Percentiles rank a stretch among this genome's conserved stretches.
phyloP scores from a whole-genome alignment of 1,284 basidiomycete species.

The Mycocalia duriaeana region DNA sequence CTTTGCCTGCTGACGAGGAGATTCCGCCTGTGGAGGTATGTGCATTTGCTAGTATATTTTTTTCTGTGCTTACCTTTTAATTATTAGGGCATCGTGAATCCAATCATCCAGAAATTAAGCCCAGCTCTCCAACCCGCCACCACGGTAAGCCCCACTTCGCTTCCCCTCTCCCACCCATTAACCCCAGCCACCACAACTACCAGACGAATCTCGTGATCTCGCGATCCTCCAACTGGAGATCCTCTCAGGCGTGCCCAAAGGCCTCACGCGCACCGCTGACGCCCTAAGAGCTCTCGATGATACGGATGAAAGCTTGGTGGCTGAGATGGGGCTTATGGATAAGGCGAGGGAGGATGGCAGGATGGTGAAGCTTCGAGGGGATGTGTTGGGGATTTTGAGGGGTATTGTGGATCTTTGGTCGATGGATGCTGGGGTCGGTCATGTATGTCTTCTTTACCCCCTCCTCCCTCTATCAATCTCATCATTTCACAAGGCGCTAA shows the following conservation, averaged over 20 bases:
- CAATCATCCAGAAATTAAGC: conserved; percentile 67
- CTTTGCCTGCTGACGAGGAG: conserved; percentile 70
- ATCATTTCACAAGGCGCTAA: conserved; percentile 62
- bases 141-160: conserved; percentile 34
- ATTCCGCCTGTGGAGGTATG: conserved; percentile 74
- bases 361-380: conserved; percentile 58
- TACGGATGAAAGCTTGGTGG: conserved; percentile 44
- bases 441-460: conserved; percentile 44
- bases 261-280: conserved; percentile 74
- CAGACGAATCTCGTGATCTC: conserved; percentile 58
- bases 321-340: conserved; percentile 49
- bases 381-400: conserved; percentile 55
- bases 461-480: conserved; percentile 1
- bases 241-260: conserved; percentile 78
- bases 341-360: conserved; percentile 61
- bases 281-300: conserved; percentile 62
- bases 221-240: conserved; percentile 72
- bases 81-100: conserved; percentile 66
- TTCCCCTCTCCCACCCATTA: too few species aligned
- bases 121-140: conserved; percentile 52
- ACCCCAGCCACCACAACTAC: conserved; percentile 38
- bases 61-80: conserved; percentile 1
- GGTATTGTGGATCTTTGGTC: conserved; percentile 66
- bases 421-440: conserved; percentile 66
- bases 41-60: too few species aligned